Conservation (phyloP, 495 filamentous ascomycete genomes). For the Pseudevernia furfuracea region DNA sequence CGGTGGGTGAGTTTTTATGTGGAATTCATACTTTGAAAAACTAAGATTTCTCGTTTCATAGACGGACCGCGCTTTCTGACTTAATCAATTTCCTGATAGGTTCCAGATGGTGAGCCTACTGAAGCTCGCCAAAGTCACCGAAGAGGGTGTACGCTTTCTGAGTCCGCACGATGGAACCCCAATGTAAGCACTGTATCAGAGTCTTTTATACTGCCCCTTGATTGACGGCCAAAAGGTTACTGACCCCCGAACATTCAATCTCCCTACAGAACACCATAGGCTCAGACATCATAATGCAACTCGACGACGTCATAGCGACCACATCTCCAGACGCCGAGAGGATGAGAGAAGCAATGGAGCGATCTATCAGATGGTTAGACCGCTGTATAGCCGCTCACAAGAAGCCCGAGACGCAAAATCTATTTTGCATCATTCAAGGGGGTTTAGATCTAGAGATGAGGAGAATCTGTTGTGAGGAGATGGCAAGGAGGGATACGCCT, state of each 20-base stretch:
- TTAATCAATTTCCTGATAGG: slow-evolving; percentile 36
- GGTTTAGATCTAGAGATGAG: slow-evolving; percentile 88
- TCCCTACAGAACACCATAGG: slow-evolving; percentile 94
- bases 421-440: slow-evolving; percentile 99
- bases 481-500: slow-evolving; percentile 86
- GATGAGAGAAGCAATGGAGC: slow-evolving; percentile 91
- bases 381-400: slow-evolving; percentile 88
- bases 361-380: slow-evolving; percentile 97
- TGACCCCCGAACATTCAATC: slow-evolving; percentile 96
- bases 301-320: slow-evolving; percentile 94
- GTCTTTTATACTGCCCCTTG: background rate
- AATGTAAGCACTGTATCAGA: slow-evolving; percentile 51
- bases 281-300: slow-evolving; percentile 98
- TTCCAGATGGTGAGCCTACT: slow-evolving; percentile 98
- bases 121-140: slow-evolving; percentile 87
- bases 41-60: background rate
- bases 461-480: slow-evolving; percentile 73
- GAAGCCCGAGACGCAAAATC: slow-evolving; percentile 74
- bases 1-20: slow-evolving; percentile 65
- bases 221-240: slow-evolving; percentile 47
- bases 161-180: slow-evolving; percentile 89
- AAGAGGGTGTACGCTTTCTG: slow-evolving; percentile 90
- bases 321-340: slow-evolving; percentile 79
- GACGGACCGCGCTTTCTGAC: background rate
- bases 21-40: slow-evolving; percentile 12